Evolutionary conservation across 2,329 filamentous ascomycete genomes (phyloP).

Genomic region (Pseudophaeomoniella oleicola): DNA sequence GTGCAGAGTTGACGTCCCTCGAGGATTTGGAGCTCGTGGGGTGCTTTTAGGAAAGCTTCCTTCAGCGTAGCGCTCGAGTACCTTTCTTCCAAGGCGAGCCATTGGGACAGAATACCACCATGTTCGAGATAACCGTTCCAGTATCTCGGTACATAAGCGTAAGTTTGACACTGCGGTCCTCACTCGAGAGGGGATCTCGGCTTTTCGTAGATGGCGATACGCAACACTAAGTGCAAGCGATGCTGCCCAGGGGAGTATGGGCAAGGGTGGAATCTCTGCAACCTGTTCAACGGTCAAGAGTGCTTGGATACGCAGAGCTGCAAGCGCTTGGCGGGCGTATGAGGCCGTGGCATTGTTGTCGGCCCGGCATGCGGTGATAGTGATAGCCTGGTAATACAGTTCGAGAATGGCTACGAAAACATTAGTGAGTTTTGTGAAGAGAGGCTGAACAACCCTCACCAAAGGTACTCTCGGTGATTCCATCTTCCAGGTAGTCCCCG

Average conservation of each 20-base stretch:
- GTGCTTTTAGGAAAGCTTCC: background rate
- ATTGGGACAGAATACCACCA: slow-evolving; percentile 28
- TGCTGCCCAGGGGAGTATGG: slow-evolving; percentile 41
- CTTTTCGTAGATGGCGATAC: slow-evolving; percentile 41
- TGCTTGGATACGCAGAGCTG: slow-evolving; percentile 40
- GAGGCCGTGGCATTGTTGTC: slow-evolving; percentile 34
- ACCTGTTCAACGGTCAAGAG: slow-evolving; percentile 32
- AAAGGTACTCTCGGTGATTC: slow-evolving; percentile 1
- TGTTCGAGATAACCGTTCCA: slow-evolving; percentile 19
- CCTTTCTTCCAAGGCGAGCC: slow-evolving; percentile 23
- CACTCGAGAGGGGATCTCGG: slow-evolving; percentile 27
- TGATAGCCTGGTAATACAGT: slow-evolving; percentile 41
- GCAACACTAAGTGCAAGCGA: slow-evolving; percentile 40
- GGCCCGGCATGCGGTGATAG: slow-evolving; percentile 41
- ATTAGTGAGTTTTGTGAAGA: too few relatives aligned
- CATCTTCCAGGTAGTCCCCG: slow-evolving; percentile 9
- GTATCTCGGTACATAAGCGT: slow-evolving; percentile 17
- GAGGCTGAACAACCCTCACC: too few relatives aligned
- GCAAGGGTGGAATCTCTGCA: slow-evolving; percentile 33
- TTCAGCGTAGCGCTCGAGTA: slow-evolving; percentile 14
- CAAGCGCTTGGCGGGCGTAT: slow-evolving; percentile 38
- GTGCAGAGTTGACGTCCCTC: background rate
- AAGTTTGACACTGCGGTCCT: slow-evolving; percentile 17
- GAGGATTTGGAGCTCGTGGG: background rate
- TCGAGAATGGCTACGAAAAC: slow-evolving; percentile 36